phyloP scores from a whole-genome alignment of 345 rosid genomes.

The Abelmoschus esculentus region DNA sequence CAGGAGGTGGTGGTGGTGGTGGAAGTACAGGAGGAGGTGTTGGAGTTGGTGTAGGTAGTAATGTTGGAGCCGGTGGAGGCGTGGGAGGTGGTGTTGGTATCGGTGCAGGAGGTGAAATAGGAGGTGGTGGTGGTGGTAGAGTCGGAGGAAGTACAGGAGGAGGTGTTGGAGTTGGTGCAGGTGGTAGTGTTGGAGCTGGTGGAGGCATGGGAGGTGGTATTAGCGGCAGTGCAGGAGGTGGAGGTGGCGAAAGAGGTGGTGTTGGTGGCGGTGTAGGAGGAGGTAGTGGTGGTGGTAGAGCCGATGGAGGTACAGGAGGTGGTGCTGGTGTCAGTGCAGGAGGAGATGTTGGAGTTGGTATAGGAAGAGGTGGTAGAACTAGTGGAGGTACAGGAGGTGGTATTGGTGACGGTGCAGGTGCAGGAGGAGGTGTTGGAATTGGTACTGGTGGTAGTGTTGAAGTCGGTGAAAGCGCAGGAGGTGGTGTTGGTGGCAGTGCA shows the following conservation, averaged over 20 bases:
- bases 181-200: neutral
- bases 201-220: neutral
- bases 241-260: neutral
- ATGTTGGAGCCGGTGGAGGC: neutral
- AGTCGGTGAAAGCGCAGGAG: no score
- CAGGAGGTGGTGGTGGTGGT: neutral
- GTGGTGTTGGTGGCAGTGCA: no score
- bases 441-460: no score
- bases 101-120: neutral
- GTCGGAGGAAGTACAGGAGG: neutral
- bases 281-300: neutral
- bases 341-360: no score
- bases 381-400: no score
- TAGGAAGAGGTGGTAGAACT: no score
- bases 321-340: neutral
- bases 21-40: neutral
- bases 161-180: no score
- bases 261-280: neutral
- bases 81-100: neutral
- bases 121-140: neutral
- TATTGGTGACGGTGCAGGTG: no score
- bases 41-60: neutral
- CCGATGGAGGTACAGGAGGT: neutral
- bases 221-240: neutral
- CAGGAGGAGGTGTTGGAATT: no score